phyloP scores from a whole-genome alignment of 306 rosid genomes.

The Prunus fruticosa region DNA sequence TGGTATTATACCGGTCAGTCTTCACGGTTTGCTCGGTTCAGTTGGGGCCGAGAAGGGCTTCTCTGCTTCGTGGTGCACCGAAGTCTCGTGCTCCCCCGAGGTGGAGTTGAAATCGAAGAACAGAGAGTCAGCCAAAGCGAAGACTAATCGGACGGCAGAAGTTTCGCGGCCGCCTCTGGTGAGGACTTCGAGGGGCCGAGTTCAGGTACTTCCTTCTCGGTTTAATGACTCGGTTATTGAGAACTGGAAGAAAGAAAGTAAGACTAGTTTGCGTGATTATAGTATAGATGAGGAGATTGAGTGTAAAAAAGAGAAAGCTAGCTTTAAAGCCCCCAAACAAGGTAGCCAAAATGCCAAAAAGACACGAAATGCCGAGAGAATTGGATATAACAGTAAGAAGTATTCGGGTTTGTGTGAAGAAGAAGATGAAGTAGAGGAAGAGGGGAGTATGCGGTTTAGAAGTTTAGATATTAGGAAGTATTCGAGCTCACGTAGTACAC shows the following conservation, averaged over 20 bases:
- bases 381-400: conserved; percentile 36
- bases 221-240: conserved; percentile 95
- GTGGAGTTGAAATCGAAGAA: conserved; percentile 46
- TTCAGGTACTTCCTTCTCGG: conserved; percentile 97
- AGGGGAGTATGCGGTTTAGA: conserved; percentile 26
- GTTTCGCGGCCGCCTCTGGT: conserved; percentile 85
- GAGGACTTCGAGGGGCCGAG: conserved; percentile 88
- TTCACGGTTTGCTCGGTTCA: conserved; percentile 57
- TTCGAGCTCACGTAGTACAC: conserved; percentile 45
- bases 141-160: conserved; percentile 36
- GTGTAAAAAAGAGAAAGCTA: conserved; percentile 48
- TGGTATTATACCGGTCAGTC: conserved; percentile 63
- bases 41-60: conserved; percentile 51
- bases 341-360: conserved; percentile 45
- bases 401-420: conserved; percentile 52
- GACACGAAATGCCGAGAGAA: conserved; percentile 34
- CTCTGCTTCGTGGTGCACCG: conserved; percentile 66
- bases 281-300: conserved; percentile 52
- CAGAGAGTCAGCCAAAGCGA: conserved; percentile 26
- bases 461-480: conserved; percentile 42
- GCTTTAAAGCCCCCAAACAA: conserved; percentile 44
- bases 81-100: conserved; percentile 54
- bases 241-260: conserved; percentile 89
- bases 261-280: conserved; percentile 45
- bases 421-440: conserved; percentile 34